Base-by-base conservation (phyloP, 208 protist species). In the Kentomonas sorsogonicus region DNA sequence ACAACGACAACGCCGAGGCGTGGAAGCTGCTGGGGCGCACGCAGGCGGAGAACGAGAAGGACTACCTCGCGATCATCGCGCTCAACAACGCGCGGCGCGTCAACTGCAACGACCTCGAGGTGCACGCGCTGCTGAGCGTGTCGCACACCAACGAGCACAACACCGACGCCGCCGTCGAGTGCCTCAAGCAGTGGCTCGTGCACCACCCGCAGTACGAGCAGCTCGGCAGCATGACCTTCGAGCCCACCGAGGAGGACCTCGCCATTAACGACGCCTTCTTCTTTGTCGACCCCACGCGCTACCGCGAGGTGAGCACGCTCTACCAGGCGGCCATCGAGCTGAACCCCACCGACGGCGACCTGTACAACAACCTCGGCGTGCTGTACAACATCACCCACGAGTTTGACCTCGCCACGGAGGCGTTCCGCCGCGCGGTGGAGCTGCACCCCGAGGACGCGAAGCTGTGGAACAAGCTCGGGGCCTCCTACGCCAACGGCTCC, bases 401-500 rank as follows among this genome's bases (percentile, higher is more conserved):
- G 36, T 96, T 78, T 58, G 84, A 83, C 55, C 63, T 63, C n/a
- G 90, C 90, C 7, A 84, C 79, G 3, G 69, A 66, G 50, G 73
- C 71, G 64, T 91, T 96, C 53, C 76, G 76, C 54, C 71, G 70
- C 25, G 85, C 85, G 15, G 76, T 94, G n/a, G 66, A 77, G 40
- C 46, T 89, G n/a, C 53, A 61, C 40, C 83, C 90, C 6, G 61
- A 80, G 15, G 83, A 89, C 46, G 68, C 77, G 20, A 71, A 77
- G 54, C 69, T 94, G 52, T 96, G 90, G 87, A 96, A 96, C 72
- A 93, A 93, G 77, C 74, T 96, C 25, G 90, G 90, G 16, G 90
- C 90, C 7, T 88, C 90, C 30, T 73, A 93, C 31, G 90, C 90
- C 22, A 96, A 96, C 55, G 77, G 76, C 13, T 77, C 77, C 60